Evolutionary conservation across 441 rosid species (phyloP).

Genomic region (Pelargonium fulgidum): DNA sequence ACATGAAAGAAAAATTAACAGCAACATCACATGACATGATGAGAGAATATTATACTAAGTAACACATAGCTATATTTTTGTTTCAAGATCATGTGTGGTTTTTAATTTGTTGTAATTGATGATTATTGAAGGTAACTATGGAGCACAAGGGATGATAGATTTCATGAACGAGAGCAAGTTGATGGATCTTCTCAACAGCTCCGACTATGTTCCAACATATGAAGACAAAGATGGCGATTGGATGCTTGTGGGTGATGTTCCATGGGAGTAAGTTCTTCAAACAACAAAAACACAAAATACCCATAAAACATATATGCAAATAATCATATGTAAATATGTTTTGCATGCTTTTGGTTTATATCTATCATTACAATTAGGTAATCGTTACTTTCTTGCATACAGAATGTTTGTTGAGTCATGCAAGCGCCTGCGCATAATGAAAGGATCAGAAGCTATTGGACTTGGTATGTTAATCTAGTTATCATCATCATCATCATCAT

Average conservation of each 20-base stretch:
- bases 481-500: no score
- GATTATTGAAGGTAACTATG: constrained; percentile 46
- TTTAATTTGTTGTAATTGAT: no score
- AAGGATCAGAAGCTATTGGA: constrained; percentile 80
- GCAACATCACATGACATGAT: background rate
- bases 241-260: constrained; percentile 90
- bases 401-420: constrained; percentile 69
- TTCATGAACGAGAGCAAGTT: constrained; percentile 70
- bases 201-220: constrained; percentile 70
- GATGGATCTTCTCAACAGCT: constrained; percentile 59
- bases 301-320: no score
- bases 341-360: no score
- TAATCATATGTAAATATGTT: no score
- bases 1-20: no score
- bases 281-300: no score
- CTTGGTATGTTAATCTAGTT: no score
- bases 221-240: constrained; percentile 84
- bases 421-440: constrained; percentile 71
- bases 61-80: no score
- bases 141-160: constrained; percentile 85
- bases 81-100: no score
- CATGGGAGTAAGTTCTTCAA: constrained; percentile 91
- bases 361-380: no score
- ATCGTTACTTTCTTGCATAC: constrained; percentile 17
- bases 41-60: no score